Evolutionary conservation across 2,329 filamentous ascomycete species (phyloP), one percentile per base, ranked within the genome.

Genomic region (Plectosphaerella plurivora): DNA sequence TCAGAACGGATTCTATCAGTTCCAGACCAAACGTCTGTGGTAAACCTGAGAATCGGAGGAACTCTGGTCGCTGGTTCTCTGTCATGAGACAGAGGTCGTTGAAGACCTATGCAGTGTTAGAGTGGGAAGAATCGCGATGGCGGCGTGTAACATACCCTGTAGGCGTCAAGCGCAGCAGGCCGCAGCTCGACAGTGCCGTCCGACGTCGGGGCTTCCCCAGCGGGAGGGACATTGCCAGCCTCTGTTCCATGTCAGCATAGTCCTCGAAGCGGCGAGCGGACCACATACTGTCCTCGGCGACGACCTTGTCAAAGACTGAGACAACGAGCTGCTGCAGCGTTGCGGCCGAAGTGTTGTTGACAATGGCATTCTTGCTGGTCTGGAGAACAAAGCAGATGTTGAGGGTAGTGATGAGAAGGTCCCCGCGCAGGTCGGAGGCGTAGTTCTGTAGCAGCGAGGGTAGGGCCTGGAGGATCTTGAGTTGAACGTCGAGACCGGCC

Each of bases 311-410:
- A 69, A 97, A 97, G 0, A 96, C 88, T 1, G 89, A 88, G 33
- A 94, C 90, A 8, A 97, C 86, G 14, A 99, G 81, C 68, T 97
- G 94, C 69, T 97, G 93, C 51, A 99, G 75, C 2, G 94, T 97
- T n/a, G 94, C 94, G 24, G 93, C 91, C 10, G 94, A 94, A 1
- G 95, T 97, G 61, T 95, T 95, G 65, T 93, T 95, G 60, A 99
- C 91, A 49, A 96, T 91, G 24, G 87, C 84, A 72, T 92, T 95
- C 72, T 97, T 97, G 69, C 89, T 94, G 52, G 84, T 87, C 70
- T 97, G 92, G 47, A 99, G 73, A 49, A 90, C 87, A 55, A 94
- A 94, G 71, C 94, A 97, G 65, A 96, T 90, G 65, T 96, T 92
- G 59, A 99, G 73, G 0, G 89, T 84, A 10, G 84, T 90, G 25